Base-by-base conservation (phyloP, 495 filamentous ascomycete genomes). In the Parathielavia appendiculata region DNA sequence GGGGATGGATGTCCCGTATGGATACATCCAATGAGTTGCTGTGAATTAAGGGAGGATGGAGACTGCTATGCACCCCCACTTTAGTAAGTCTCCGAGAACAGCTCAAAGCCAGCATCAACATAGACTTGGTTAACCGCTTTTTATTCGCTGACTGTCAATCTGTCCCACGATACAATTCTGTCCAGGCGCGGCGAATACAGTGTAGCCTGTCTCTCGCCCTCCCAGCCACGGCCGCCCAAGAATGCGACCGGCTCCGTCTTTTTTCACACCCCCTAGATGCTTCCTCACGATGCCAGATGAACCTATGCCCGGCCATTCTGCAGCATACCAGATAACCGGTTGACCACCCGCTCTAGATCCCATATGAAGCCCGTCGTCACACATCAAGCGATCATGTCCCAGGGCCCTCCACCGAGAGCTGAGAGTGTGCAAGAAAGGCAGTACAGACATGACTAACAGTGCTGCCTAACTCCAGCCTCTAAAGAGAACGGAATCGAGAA, bases 321-420 rank as follows among this genome's bases (percentile, higher is more conserved):
- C 38, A 57, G 55, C 45, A 50, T 43, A 43, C 53, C 40, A 8
- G 51, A 56, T 56, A 48, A 10, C 55, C 39, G 38, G 46, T 47
- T 23, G 39, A 30, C 54, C 4, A 9, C 40, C 14, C n/a, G n/a
- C 19, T 34, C 50, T 26, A 32, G 19, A 53, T 53, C 32, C 49
- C 57, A 47, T 19, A 46, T 41, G 49, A n/a, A 52, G 40, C 43
- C 49, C 40, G 49, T 53, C 57, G 57, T 52, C 49, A 35, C 49
- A 46, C 57, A 49, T 59, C 40, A 46, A 32, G 47, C 41, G 57
- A 41, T 59, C 50, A 41, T 53, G 51, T 59, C 57, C 56, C 57
- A 47, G 49, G 47, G 50, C 57, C 57, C 23, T 49, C 57, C 57
- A 47, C 14, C 49, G 40, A 59, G 49, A 53, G 30, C 50, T 53